Evolutionary conservation across 306 rosid species (phyloP).

Genomic region (Oemleria cerasiformis): DNA sequence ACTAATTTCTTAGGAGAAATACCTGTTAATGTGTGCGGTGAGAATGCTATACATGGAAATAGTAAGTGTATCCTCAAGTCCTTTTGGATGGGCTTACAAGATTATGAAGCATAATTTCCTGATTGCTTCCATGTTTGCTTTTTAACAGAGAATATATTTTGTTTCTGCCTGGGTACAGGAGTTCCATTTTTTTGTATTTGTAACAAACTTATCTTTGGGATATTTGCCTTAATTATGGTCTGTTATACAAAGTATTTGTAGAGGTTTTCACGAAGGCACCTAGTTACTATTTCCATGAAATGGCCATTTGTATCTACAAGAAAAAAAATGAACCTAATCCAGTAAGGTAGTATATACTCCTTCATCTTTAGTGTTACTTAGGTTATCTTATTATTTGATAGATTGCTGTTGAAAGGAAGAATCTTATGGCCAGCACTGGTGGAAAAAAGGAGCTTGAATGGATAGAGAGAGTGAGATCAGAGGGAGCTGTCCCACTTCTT

Average conservation of each 20-base stretch:
- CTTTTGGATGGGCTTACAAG: not conserved
- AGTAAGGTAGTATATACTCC: not conserved
- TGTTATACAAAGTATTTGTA: not conserved
- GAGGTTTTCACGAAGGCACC: not conserved
- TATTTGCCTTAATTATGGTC: not conserved
- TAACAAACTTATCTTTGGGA: not conserved
- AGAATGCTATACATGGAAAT: not conserved
- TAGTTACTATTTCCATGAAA: not conserved
- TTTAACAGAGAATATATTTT: not conserved
- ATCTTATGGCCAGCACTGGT: constrained; percentile 48
- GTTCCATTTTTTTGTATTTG: not conserved
- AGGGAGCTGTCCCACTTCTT: constrained; percentile 63
- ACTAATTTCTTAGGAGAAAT: not conserved
- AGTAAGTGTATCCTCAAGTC: not conserved
- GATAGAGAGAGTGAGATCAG: constrained; percentile 65
- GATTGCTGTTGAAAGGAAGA: constrained; percentile 5
- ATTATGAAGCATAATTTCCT: not conserved
- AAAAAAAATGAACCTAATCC: not conserved
- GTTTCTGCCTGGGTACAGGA: not conserved
- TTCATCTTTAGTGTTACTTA: not conserved
- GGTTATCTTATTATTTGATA: not conserved
- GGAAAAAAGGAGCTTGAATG: constrained; percentile 45
- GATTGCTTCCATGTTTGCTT: not conserved
- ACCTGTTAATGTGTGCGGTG: not conserved
- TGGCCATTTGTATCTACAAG: not conserved